A percentile compares a stretch with the other conserved stretches of the same genome.
Conservation (phyloP, 1,284 basidiomycete species). For the Leccinum griseonigrum region DNA sequence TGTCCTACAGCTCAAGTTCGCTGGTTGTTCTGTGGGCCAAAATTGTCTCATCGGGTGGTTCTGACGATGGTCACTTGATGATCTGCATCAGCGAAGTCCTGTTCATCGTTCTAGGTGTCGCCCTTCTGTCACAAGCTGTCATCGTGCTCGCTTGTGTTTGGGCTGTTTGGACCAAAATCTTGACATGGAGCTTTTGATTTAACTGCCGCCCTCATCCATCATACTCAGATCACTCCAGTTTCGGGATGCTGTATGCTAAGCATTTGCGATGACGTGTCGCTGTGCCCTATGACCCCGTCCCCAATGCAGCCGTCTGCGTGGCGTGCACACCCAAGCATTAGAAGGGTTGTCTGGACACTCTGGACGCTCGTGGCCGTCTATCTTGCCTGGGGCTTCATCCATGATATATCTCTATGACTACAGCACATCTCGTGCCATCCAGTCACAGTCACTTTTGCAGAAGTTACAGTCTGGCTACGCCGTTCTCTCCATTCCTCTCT, state of each 20-base stretch:
- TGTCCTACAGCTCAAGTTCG: conserved; percentile 27
- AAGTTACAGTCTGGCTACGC: too few relatives aligned
- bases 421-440: too few relatives aligned
- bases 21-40: conserved; percentile 22
- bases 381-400: too few relatives aligned
- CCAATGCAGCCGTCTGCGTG: too few relatives aligned
- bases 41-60: conserved; percentile 16
- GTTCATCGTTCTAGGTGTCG: conserved; percentile 27
- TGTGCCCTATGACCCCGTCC: too few relatives aligned
- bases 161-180: conserved; percentile 1
- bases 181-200: conserved; percentile 13
- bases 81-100: conserved; percentile 18
- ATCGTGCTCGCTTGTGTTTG: conserved; percentile 24
- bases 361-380: too few relatives aligned
- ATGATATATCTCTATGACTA: too few relatives aligned
- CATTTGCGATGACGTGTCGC: not conserved
- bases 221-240: conserved; percentile 19
- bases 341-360: too few relatives aligned
- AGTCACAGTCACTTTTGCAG: too few relatives aligned
- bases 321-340: too few relatives aligned
- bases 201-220: conserved; percentile 30
- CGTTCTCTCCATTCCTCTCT: conserved; percentile 17
- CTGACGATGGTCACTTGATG: not conserved
- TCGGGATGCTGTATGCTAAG: conserved; percentile 22
- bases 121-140: conserved; percentile 21